Conservation (phyloP, 805 yeast species). For the Kluyveromyces siamensis region DNA sequence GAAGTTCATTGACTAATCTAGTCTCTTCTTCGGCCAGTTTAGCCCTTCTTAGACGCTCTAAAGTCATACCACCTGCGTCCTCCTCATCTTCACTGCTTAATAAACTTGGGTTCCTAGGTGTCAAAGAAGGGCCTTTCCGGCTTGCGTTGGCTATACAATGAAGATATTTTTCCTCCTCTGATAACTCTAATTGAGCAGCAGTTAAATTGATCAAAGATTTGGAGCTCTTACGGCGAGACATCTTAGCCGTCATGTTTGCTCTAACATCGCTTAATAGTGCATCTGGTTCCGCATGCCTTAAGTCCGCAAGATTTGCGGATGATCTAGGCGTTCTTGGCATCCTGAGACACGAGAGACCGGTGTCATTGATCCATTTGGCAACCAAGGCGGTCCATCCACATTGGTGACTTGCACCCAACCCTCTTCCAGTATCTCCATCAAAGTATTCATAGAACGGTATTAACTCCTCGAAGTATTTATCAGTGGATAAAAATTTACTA, state of each 20-base stretch:
- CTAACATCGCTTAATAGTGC: conserved; percentile 6
- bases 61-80: conserved; percentile 1
- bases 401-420: conserved; percentile 88
- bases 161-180: conserved; percentile 44
- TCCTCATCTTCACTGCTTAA: conserved; percentile 2
- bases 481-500: conserved; percentile 52
- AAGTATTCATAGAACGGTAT: conserved; percentile 81
- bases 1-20: neutral
- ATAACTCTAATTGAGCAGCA: conserved; percentile 55
- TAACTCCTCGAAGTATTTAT: conserved; percentile 64
- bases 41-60: neutral
- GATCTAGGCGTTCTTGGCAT: conserved; percentile 23
- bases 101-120: neutral
- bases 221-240: conserved; percentile 64
- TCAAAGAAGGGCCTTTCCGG: neutral
- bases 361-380: conserved; percentile 85
- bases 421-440: conserved; percentile 92
- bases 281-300: conserved; percentile 7
- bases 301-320: conserved; percentile 8
- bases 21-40: conserved; percentile 1
- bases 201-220: conserved; percentile 63
- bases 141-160: conserved; percentile 17
- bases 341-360: conserved; percentile 51
- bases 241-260: conserved; percentile 34
- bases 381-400: conserved; percentile 95